These are phyloP conservation scores for Fusarium burgessii DNA, from an alignment of 2,329 filamentous ascomycete genomes.

Conservation along the genomic window DNA sequence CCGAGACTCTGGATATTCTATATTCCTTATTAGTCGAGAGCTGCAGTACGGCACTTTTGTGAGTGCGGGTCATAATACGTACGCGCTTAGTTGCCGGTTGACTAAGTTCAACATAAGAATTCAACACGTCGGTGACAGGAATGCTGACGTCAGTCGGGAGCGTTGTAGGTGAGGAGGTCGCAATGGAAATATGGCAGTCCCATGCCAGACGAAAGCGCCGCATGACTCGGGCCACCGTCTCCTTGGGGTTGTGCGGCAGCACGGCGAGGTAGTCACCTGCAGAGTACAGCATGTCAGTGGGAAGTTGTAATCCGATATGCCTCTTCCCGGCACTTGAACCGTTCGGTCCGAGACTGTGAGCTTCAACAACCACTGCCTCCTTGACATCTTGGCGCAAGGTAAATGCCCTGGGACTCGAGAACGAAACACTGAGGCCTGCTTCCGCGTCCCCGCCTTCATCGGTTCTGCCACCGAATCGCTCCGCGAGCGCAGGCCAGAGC, in stretches of 20 bases:
- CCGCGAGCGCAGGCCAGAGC: slow-evolving; percentile 62
- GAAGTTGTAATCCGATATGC: slow-evolving; percentile 75
- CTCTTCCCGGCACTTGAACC: slow-evolving; percentile 56
- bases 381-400: slow-evolving; percentile 20
- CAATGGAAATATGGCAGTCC: no score
- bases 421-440: no score
- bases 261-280: slow-evolving; percentile 82
- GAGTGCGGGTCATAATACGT: slow-evolving; percentile 29
- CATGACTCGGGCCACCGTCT: slow-evolving; percentile 66
- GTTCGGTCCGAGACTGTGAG: no score
- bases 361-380: slow-evolving; percentile 19
- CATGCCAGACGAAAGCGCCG: no score
- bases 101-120: slow-evolving; percentile 77
- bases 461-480: slow-evolving; percentile 31
- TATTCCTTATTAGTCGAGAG: no score
- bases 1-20: no score
- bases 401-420: no score
- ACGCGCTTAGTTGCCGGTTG: slow-evolving; percentile 77
- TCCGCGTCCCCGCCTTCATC: no score
- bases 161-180: slow-evolving; percentile 53
- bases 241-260: slow-evolving; percentile 74
- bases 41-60: no score
- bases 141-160: slow-evolving; percentile 55
- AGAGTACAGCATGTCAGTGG: slow-evolving; percentile 72
- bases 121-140: slow-evolving; percentile 63